These are phyloP conservation scores for Heracleum sosnowskyi DNA, from an alignment of 129 eudicot species.

Conservation along the genomic window DNA sequence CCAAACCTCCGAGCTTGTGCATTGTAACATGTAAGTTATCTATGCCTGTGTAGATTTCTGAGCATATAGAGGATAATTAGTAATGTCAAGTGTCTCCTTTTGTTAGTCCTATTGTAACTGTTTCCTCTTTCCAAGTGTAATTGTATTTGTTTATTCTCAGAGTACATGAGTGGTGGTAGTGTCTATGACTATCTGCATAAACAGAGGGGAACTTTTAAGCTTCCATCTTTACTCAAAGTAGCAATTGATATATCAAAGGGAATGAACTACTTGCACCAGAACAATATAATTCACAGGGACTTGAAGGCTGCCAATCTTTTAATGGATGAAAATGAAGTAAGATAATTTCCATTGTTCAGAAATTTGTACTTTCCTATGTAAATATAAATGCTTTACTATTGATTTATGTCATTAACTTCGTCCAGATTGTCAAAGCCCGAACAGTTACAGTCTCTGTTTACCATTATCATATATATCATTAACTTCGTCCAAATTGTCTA, in stretches of 20 bases:
- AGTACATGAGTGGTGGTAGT: slow-evolving; percentile 93
- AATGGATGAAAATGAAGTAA: no score
- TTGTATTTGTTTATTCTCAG: slow-evolving; percentile 25
- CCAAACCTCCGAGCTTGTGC: slow-evolving; percentile 87
- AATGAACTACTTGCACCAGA: slow-evolving; percentile 95
- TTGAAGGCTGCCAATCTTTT: no score
- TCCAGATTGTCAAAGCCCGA: background rate
- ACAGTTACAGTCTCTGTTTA: background rate
- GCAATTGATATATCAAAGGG: slow-evolving; percentile 92
- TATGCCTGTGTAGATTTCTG: background rate
- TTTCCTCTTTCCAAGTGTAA: background rate
- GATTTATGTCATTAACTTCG: no score
- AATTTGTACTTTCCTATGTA: no score
- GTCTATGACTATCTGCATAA: slow-evolving; percentile 94
- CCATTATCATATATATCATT: background rate
- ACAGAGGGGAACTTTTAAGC: slow-evolving; percentile 85
- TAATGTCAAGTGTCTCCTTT: background rate
- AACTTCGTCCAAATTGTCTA: background rate
- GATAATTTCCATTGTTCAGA: no score
- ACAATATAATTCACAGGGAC: no score
- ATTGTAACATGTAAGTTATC: slow-evolving; percentile 70
- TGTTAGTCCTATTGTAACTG: background rate
- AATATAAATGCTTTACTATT: no score
- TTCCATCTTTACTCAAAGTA: slow-evolving; percentile 78
- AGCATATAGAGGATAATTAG: background rate